phyloP scores from a whole-genome alignment of 345 rosid genomes.

The Anacardium occidentale region DNA sequence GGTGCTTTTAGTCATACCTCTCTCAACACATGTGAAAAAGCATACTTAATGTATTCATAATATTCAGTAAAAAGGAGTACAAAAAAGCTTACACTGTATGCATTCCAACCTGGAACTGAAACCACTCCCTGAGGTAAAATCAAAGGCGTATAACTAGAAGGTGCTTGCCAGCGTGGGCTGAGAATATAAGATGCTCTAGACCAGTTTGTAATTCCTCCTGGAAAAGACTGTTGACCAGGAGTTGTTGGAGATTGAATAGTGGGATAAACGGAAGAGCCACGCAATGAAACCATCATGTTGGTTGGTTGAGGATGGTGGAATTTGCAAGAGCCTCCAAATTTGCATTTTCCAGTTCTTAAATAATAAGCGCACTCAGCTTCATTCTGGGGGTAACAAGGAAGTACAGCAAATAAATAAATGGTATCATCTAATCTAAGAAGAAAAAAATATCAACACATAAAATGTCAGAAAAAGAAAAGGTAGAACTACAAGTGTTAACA shows the following conservation, averaged over 20 bases:
- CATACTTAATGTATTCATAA: conserved; percentile 4
- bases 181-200: conserved; percentile 84
- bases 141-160: conserved; percentile 75
- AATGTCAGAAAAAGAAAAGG: neutral
- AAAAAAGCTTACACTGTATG: conserved; percentile 64
- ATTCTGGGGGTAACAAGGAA: conserved; percentile 47
- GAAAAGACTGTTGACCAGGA: conserved; percentile 68
- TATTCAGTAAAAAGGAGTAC: conserved; percentile 2
- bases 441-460: neutral
- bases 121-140: conserved; percentile 89
- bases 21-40: neutral
- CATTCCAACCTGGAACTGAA: conserved; percentile 90
- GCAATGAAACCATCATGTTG: conserved; percentile 73
- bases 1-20: conserved; percentile 1
- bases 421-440: neutral
- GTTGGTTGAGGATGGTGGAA: conserved; percentile 95
- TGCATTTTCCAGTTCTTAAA: conserved; percentile 96
- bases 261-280: conserved; percentile 73
- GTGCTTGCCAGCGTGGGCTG: conserved; percentile 96
- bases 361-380: conserved; percentile 91
- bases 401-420: conserved; percentile 12
- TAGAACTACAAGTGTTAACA: neutral
- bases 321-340: conserved; percentile 90
- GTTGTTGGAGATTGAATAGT: conserved; percentile 73
- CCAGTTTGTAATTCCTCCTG: conserved; percentile 72